These are phyloP conservation scores for Trichomonascus vanleenenianus DNA, from an alignment of 805 yeast species.

Conservation along the genomic window DNA sequence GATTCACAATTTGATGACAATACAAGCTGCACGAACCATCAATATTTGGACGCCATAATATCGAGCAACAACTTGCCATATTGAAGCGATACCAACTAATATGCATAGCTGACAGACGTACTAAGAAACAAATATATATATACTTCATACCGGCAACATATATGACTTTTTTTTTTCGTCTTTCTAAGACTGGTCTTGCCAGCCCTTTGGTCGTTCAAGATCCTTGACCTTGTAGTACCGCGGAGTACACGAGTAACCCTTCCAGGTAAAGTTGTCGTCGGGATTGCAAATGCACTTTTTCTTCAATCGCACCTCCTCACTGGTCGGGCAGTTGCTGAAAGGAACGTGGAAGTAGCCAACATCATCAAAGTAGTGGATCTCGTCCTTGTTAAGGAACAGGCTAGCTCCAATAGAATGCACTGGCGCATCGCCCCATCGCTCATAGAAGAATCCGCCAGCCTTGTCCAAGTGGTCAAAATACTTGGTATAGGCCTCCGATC, in stretches of 20 bases:
- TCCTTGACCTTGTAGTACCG: conserved; percentile 26
- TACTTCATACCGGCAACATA: background rate
- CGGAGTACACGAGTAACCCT: conserved; percentile 34
- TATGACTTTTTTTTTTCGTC: conserved; percentile 24
- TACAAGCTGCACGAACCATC: no score
- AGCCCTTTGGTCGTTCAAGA: conserved; percentile 26
- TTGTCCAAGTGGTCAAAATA: conserved; percentile 51
- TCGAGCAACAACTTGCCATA: no score
- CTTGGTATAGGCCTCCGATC: conserved; percentile 43
- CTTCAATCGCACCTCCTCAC: conserved; percentile 39
- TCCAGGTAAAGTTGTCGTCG: conserved; percentile 37
- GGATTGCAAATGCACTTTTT: conserved; percentile 71
- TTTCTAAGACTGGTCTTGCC: conserved; percentile 41
- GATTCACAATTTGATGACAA: no score
- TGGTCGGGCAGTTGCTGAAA: conserved; percentile 48
- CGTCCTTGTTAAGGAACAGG: conserved; percentile 41
- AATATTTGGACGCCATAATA: no score
- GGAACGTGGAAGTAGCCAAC: conserved; percentile 54
- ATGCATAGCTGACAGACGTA: no score
- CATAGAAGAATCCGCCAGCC: conserved; percentile 64
- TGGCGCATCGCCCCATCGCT: conserved; percentile 78
- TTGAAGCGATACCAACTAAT: no score
- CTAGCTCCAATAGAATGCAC: conserved; percentile 60
- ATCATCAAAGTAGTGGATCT: conserved; percentile 53
- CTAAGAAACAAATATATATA: background rate